phyloP scores from a whole-genome alignment of 768 basidiomycete genomes.

The Astraeus odoratus region DNA sequence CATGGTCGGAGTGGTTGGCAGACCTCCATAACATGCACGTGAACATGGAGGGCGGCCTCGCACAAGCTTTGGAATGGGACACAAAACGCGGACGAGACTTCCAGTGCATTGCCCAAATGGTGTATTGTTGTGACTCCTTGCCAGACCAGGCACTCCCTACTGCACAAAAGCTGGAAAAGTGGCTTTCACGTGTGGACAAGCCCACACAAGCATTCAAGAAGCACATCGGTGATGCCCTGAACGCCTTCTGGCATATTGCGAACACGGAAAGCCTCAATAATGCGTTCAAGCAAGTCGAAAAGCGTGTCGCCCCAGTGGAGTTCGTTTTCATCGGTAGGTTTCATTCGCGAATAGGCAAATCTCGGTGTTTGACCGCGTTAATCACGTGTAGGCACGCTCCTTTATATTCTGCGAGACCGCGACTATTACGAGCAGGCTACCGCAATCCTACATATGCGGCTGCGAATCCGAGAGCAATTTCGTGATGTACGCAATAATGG shows the following conservation, averaged over 20 bases:
- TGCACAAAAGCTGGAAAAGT: slow-evolving; percentile 48
- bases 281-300: slow-evolving; percentile 47
- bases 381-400: slow-evolving; percentile 51
- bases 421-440: slow-evolving; percentile 41
- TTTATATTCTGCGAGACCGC: slow-evolving; percentile 45
- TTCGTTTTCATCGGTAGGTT: slow-evolving; percentile 73
- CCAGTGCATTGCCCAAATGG: slow-evolving; percentile 63
- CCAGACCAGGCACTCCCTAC: slow-evolving; percentile 44
- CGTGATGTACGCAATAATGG: slow-evolving; percentile 62
- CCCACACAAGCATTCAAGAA: slow-evolving; percentile 46
- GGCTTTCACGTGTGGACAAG: slow-evolving; percentile 25
- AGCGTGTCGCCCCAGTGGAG: slow-evolving; percentile 65
- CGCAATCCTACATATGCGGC: slow-evolving; percentile 53
- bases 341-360: neutral
- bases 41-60: slow-evolving; percentile 51
- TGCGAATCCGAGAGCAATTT: slow-evolving; percentile 46
- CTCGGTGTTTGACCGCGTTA: neutral
- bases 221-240: slow-evolving; percentile 47
- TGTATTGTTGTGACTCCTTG: slow-evolving; percentile 57
- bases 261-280: slow-evolving; percentile 30
- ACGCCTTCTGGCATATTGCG: slow-evolving; percentile 50
- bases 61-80: slow-evolving; percentile 52
- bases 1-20: slow-evolving; percentile 62
- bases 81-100: slow-evolving; percentile 69
- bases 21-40: slow-evolving; percentile 53